Conservation (phyloP, 2,329 filamentous ascomycete species). For the Myriosclerotinia curreyana region DNA sequence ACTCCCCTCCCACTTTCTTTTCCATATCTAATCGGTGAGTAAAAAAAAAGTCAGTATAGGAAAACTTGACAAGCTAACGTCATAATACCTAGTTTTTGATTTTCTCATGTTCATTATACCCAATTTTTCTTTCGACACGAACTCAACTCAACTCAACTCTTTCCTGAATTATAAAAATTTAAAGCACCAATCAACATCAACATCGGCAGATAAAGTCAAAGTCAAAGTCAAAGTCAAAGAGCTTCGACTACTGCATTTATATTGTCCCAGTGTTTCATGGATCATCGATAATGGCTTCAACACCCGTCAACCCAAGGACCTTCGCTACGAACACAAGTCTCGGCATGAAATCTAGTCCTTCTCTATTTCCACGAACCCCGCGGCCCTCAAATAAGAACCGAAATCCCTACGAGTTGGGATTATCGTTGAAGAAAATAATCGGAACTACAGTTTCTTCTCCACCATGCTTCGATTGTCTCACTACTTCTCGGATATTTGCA, state of each 20-base stretch:
- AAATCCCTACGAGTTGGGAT: conserved; percentile 50
- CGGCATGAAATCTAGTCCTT: conserved; percentile 66
- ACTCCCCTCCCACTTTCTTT: neutral
- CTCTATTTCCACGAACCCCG: conserved; percentile 62
- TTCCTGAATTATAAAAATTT: neutral
- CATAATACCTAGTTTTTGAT: neutral
- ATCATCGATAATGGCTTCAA: conserved; percentile 40
- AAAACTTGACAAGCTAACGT: conserved; percentile 8
- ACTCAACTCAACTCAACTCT: neutral
- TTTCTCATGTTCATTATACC: conserved; percentile 17
- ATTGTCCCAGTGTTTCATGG: conserved; percentile 3
- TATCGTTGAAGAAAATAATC: conserved; percentile 80
- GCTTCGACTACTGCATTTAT: conserved; percentile 2
- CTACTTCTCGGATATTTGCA: conserved; percentile 69
- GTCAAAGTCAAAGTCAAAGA: conserved; percentile 2
- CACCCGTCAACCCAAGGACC: conserved; percentile 37
- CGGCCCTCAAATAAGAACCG: conserved; percentile 58
- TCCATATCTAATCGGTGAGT: conserved; percentile 2
- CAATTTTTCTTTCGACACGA: neutral
- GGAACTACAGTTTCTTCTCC: conserved; percentile 84
- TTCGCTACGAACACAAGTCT: conserved; percentile 37
- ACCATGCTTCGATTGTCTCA: conserved; percentile 80
- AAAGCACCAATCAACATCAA: conserved; percentile 7
- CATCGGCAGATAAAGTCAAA: neutral
- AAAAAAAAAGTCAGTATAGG: neutral